Evolutionary conservation across 2,329 filamentous ascomycete species (phyloP).

Genomic region (Venturia carpophila): DNA sequence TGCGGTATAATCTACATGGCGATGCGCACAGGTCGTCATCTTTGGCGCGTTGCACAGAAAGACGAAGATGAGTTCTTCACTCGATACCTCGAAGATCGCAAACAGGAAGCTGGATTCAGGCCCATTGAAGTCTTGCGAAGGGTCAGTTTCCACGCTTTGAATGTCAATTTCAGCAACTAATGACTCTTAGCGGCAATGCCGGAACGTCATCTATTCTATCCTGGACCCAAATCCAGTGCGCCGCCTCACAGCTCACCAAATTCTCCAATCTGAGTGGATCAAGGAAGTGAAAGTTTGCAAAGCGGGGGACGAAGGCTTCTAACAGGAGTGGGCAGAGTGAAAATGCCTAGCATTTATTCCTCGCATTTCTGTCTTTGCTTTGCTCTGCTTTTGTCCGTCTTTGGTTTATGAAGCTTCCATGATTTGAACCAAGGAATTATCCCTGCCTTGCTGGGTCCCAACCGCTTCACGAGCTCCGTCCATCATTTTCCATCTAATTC

Average conservation of each 20-base stretch:
- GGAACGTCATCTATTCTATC: constrained; percentile 98
- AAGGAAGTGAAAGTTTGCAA: constrained; percentile 96
- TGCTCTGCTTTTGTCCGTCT: constrained; percentile 6
- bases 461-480: neutral
- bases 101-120: constrained; percentile 90
- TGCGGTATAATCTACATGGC: constrained; percentile 99
- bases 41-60: constrained; percentile 95
- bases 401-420: neutral
- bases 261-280: constrained; percentile 97
- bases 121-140: constrained; percentile 93
- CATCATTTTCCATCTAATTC: neutral
- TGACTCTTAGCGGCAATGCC: constrained; percentile 71
- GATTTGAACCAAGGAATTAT: neutral
- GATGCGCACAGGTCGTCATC: constrained; percentile 90
- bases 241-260: constrained; percentile 90
- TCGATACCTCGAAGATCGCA: constrained; percentile 83
- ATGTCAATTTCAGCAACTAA: constrained; percentile 15
- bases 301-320: constrained; percentile 91
- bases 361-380: constrained; percentile 8
- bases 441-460: neutral
- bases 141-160: constrained; percentile 50
- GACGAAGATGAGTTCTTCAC: constrained; percentile 97
- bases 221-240: constrained; percentile 88
- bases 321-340: constrained; percentile 26
- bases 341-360: neutral